Conservation (phyloP, 805 yeast genomes). For the Myxozyma vanderwaltii region DNA sequence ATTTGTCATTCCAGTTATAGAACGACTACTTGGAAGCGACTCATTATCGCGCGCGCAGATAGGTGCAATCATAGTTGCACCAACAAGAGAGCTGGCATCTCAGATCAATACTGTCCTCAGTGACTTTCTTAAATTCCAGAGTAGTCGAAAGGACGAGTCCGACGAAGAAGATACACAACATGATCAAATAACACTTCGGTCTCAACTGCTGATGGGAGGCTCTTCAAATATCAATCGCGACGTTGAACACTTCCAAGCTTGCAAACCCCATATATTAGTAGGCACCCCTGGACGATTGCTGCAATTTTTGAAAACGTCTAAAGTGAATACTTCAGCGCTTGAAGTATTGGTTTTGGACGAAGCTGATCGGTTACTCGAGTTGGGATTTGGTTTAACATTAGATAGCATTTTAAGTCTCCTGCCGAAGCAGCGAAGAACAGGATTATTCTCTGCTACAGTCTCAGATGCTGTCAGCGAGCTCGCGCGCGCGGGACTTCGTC, state of each 20-base stretch:
- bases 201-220: constrained; percentile 48
- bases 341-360: constrained; percentile 85
- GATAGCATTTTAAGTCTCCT: constrained; percentile 64
- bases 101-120: constrained; percentile 67
- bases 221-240: constrained; percentile 63
- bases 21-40: constrained; percentile 49
- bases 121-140: constrained; percentile 53
- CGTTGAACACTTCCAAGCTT: constrained; percentile 54
- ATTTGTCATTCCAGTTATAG: constrained; percentile 78
- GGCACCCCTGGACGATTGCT: constrained; percentile 91
- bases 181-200: no score
- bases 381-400: constrained; percentile 70
- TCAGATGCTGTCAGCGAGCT: constrained; percentile 76
- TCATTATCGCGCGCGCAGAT: constrained; percentile 58
- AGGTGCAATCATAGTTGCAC: constrained; percentile 71
- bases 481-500: constrained; percentile 85
- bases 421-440: constrained; percentile 92
- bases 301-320: constrained; percentile 64
- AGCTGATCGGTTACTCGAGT: constrained; percentile 85
- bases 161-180: not conserved
- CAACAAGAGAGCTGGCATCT: constrained; percentile 58
- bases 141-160: not conserved
- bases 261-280: constrained; percentile 71
- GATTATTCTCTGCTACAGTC: constrained; percentile 91
- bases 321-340: constrained; percentile 62